These are phyloP conservation scores for Sphaerobolus stellatus DNA, from an alignment of 1,284 basidiomycete species.

Conservation along the genomic window DNA sequence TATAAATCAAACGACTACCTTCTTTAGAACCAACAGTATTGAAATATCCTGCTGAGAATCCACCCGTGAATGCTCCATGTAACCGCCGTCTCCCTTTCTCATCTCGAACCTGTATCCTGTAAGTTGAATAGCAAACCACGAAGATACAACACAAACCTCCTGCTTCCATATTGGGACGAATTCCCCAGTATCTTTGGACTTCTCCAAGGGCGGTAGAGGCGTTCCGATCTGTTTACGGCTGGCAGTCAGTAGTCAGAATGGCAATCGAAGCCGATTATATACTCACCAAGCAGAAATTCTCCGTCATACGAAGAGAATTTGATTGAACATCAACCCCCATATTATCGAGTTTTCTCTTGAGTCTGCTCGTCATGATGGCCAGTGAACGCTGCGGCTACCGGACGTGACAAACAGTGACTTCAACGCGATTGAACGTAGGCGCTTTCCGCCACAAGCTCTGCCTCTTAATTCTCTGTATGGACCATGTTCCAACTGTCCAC, in stretches of 20 bases:
- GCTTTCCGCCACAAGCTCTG: no score
- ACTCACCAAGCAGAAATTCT: conserved; percentile 84
- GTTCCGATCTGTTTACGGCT: conserved; percentile 74
- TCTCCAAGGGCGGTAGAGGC: conserved; percentile 85
- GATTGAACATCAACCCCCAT: conserved; percentile 62
- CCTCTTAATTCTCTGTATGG: no score
- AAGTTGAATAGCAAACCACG: conserved; percentile 9
- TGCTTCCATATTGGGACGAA: conserved; percentile 98
- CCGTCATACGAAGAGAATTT: conserved; percentile 67
- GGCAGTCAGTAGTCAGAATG: not conserved
- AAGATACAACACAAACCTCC: conserved; percentile 56
- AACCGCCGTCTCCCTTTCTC: conserved; percentile 90
- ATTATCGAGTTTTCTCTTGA: conserved; percentile 81
- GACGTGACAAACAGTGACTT: no score
- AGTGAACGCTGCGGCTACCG: not conserved
- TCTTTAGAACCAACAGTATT: conserved; percentile 96
- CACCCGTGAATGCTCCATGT: conserved; percentile 98
- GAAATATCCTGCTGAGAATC: conserved; percentile 96
- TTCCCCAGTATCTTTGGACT: conserved; percentile 86
- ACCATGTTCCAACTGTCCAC: conserved; percentile 10
- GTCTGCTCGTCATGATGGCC: conserved; percentile 45
- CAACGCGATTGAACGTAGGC: no score
- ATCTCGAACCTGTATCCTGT: conserved; percentile 70
- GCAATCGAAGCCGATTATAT: conserved; percentile 8
- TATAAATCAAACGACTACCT: conserved; percentile 50